These are phyloP conservation scores for Acer yangbiense DNA, from an alignment of 345 rosid species.

Conservation along the genomic window DNA sequence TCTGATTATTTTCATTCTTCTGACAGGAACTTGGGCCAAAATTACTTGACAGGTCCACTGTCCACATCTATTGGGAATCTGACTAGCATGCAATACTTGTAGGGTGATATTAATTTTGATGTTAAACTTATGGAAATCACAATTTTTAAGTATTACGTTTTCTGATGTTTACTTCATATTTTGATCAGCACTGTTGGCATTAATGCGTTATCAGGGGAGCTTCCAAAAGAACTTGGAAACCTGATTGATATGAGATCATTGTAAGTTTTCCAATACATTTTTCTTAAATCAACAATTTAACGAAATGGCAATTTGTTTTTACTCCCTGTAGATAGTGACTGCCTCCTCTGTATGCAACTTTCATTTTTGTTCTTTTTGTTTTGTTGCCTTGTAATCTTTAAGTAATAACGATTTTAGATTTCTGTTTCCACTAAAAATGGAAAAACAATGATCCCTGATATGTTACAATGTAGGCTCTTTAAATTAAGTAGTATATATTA, in stretches of 20 bases:
- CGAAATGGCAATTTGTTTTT: not conserved
- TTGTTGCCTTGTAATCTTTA: not conserved
- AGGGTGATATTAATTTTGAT: constrained; percentile 18
- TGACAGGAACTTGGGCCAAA: constrained; percentile 47
- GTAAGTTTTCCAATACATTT: constrained; percentile 37
- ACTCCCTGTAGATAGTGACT: not conserved
- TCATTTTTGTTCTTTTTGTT: not conserved
- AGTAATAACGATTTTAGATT: not conserved
- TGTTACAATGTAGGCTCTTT: too few species aligned
- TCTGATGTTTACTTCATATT: not conserved
- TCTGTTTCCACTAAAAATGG: too few species aligned
- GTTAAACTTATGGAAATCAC: not conserved
- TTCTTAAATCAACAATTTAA: not conserved
- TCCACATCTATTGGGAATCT: constrained; percentile 53
- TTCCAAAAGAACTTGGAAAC: constrained; percentile 67
- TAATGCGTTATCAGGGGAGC: constrained; percentile 62
- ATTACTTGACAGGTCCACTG: constrained; percentile 53
- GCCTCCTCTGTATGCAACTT: not conserved
- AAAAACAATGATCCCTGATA: too few species aligned
- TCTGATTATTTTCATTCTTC: constrained; percentile 3
- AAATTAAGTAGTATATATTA: too few species aligned
- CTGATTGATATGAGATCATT: constrained; percentile 47
- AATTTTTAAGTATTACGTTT: not conserved
- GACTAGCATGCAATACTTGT: constrained; percentile 66
- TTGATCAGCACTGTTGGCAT: constrained; percentile 46